Base-by-base conservation (phyloP, 305 asterid species). In the Solanum hybrid region DNA sequence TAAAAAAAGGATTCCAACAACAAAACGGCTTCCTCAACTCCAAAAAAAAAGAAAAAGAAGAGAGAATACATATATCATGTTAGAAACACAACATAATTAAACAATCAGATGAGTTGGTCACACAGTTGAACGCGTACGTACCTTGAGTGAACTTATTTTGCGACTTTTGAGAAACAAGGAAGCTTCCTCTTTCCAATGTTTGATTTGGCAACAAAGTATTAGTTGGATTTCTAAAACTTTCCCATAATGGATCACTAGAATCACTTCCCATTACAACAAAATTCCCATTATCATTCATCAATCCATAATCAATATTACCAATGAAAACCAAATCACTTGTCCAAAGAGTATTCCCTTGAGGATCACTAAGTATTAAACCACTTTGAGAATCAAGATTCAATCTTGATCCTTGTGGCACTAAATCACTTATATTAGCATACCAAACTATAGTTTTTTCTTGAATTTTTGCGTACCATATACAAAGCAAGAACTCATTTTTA, bases 161-260 rank as follows among this genome's bases (percentile, higher is more conserved):
- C 4, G 89, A 89, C n/a, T 24, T 57, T 10, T 86, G 88, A 8
- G 92, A 87, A 83, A 7, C 14, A 14, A 91, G 90, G 61, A 36
- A 26, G 26, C 87, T 16, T 5, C 89, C 92, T 8, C 29, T 86
- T 69, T 74, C 90, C 79, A 91, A 9, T 33, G 26, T 85, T 40
- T 91, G 92, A 6, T 11, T 34, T 16, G 91, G 91, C 92, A 91
- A 86, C 83, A 91, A 29, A 64, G 92, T 91, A 51, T 91, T 90
- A 20, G 81, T 75, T 37, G 86, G 88, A 37, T 61, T 16, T 69
- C 35, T 6, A 57, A 91, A 91, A 87, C 89, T 87, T 34, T 81
- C 88, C 91, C 92, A 90, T 8, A 90, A 7, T 82, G 87, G 46
- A 33, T 22, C 8, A 20, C 1, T 20, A 67, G 89, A 86, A 67